phyloP scores from a whole-genome alignment of 1,139 yeast genomes.

The Kluyveromyces sp. region DNA sequence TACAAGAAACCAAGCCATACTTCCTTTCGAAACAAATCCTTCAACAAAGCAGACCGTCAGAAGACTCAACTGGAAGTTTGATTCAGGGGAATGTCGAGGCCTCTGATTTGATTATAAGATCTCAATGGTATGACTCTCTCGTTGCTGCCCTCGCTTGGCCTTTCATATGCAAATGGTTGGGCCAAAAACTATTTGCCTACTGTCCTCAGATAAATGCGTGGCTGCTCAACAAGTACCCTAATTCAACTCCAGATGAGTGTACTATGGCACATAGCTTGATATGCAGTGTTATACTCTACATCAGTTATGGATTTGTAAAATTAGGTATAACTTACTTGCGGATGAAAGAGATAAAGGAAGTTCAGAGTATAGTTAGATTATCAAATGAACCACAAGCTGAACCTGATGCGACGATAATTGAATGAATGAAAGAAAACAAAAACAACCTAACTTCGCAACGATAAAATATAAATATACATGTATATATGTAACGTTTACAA shows the following conservation, averaged over 20 bases:
- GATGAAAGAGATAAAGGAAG: slow-evolving; percentile 18
- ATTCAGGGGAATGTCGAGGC: slow-evolving; percentile 4
- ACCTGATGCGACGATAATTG: not conserved
- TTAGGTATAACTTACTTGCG: slow-evolving; percentile 21
- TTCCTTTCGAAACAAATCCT: not conserved
- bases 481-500: not conserved
- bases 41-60: not conserved
- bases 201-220: not conserved
- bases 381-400: not conserved
- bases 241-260: slow-evolving; percentile 35
- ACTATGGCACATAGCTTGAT: slow-evolving; percentile 35
- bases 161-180: not conserved
- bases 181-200: not conserved
- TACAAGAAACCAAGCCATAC: not conserved
- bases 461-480: not conserved
- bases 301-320: slow-evolving; percentile 16
- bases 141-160: slow-evolving; percentile 15
- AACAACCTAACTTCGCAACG: not conserved
- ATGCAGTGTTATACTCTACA: slow-evolving; percentile 12
- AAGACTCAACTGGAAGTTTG: not conserved
- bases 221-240: slow-evolving; percentile 6
- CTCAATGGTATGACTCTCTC: slow-evolving; percentile 17
- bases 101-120: slow-evolving; percentile 16
- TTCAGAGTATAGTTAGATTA: slow-evolving; percentile 15
- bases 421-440: not conserved